Conservation (phyloP, 1,284 basidiomycete genomes). For the Bjerkandera adusta region DNA sequence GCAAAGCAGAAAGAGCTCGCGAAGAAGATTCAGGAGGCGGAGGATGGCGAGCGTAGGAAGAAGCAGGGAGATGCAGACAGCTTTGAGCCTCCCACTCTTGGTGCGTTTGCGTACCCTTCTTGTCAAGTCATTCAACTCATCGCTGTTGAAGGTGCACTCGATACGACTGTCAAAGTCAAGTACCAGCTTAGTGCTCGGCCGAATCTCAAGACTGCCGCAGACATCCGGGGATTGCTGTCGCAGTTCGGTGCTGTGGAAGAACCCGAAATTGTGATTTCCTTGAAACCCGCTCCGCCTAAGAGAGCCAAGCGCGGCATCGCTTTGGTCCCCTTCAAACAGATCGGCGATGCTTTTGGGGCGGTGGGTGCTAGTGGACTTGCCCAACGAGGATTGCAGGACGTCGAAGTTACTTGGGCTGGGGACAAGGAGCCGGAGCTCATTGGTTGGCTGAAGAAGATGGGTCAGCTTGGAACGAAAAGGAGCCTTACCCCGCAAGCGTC, state of each 20-base stretch:
- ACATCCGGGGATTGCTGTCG: constrained; percentile 50
- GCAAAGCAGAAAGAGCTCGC: constrained; percentile 57
- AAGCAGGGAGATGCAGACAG: constrained; percentile 34
- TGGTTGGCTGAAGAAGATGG: constrained; percentile 71
- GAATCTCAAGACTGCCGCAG: constrained; percentile 45
- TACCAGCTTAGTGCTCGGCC: constrained; percentile 59
- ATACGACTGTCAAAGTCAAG: constrained; percentile 73
- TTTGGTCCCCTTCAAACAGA: constrained; percentile 70
- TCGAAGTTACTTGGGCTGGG: constrained; percentile 48
- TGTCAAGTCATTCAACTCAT: constrained; percentile 24
- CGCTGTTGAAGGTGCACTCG: constrained; percentile 50
- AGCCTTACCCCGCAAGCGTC: too few relatives aligned
- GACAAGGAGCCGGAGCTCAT: constrained; percentile 75
- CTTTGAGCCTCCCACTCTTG: constrained; percentile 50
- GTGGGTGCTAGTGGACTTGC: constrained; percentile 57
- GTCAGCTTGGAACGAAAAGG: constrained; percentile 52
- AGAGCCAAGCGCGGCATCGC: constrained; percentile 68
- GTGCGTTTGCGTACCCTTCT: constrained; percentile 31
- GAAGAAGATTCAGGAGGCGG: constrained; percentile 39
- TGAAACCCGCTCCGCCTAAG: constrained; percentile 50
- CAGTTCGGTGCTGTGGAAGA: constrained; percentile 63
- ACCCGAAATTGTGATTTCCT: constrained; percentile 60
- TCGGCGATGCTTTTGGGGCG: constrained; percentile 70
- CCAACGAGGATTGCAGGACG: constrained; percentile 39
- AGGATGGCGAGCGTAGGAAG: constrained; percentile 17